Percentiles rank a stretch among this genome's conserved stretches.
These are phyloP conservation scores for Pleurozium schreberi DNA, from an alignment of 225 moss, liverwort and hornwort genomes.

Conservation along the genomic window DNA sequence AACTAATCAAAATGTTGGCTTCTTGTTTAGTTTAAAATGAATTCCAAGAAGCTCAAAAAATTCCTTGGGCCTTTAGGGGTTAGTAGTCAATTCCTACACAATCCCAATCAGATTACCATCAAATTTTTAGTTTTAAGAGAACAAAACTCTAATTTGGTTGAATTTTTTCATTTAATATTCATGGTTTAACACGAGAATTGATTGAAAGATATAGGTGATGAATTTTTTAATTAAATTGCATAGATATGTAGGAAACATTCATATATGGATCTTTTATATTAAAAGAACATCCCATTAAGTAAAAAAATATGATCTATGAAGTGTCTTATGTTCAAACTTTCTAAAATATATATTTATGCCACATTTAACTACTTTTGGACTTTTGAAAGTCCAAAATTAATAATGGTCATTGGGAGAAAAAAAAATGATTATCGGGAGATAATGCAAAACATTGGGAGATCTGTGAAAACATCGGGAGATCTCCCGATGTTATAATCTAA, in stretches of 20 bases:
- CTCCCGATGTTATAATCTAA: too few species aligned
- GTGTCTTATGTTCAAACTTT: neutral
- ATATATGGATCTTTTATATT: neutral
- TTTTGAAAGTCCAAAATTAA: too few species aligned
- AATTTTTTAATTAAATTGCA: neutral
- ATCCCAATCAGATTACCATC: neutral
- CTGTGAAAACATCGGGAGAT: too few species aligned
- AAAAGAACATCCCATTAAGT: neutral
- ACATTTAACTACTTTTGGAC: too few species aligned
- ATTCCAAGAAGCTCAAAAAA: too few species aligned
- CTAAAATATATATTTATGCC: neutral
- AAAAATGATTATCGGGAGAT: too few species aligned
- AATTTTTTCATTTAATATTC: neutral
- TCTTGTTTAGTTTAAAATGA: too few species aligned
- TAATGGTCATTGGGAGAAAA: too few species aligned
- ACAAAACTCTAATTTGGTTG: accelerated
- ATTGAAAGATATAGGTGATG: neutral
- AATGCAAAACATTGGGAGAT: too few species aligned
- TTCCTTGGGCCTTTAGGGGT: too few species aligned
- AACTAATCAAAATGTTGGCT: too few species aligned
- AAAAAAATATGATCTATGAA: neutral
- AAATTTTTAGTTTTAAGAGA: neutral
- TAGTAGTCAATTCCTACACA: neutral
- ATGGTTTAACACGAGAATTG: neutral
- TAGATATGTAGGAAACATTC: neutral